These are phyloP conservation scores for Komagataea norvegica DNA, from an alignment of 1,139 yeast species.

Conservation along the genomic window DNA sequence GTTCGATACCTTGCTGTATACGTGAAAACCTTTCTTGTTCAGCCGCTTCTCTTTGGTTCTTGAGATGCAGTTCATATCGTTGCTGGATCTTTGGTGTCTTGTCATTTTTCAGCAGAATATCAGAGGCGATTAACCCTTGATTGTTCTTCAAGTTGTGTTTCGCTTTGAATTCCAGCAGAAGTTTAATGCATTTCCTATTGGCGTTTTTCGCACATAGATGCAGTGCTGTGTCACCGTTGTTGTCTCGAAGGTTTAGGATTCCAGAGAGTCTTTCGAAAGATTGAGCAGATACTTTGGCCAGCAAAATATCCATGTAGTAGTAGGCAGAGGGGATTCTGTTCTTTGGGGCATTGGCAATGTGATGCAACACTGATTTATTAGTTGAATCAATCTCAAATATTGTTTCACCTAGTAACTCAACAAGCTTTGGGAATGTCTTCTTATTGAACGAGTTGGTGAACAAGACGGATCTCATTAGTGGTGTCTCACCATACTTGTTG, in stretches of 20 bases:
- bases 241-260: conserved; percentile 73
- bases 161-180: conserved; percentile 68
- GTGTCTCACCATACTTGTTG: conserved; percentile 77
- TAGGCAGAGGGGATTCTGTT: conserved; percentile 70
- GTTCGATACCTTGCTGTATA: not conserved
- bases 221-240: conserved; percentile 82
- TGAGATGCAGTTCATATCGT: conserved; percentile 22
- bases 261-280: conserved; percentile 44
- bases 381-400: conserved; percentile 60
- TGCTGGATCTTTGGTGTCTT: conserved; percentile 25
- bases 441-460: conserved; percentile 86
- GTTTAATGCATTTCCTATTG: conserved; percentile 70
- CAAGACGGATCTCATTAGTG: conserved; percentile 74
- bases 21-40: conserved; percentile 1
- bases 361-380: conserved; percentile 76
- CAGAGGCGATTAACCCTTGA: conserved; percentile 71
- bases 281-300: conserved; percentile 64
- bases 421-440: conserved; percentile 69
- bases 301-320: conserved; percentile 73
- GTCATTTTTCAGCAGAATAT: conserved; percentile 40
- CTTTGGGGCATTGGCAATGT: conserved; percentile 60
- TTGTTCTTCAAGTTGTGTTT: conserved; percentile 67
- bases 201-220: conserved; percentile 76
- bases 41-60: conserved; percentile 13
- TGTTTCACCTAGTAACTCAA: conserved; percentile 63